Percentiles rank a stretch among this genome's conserved stretches.
phyloP scores from a whole-genome alignment of 2,329 filamentous ascomycete species.

The Tolypocladium guangdongense region DNA sequence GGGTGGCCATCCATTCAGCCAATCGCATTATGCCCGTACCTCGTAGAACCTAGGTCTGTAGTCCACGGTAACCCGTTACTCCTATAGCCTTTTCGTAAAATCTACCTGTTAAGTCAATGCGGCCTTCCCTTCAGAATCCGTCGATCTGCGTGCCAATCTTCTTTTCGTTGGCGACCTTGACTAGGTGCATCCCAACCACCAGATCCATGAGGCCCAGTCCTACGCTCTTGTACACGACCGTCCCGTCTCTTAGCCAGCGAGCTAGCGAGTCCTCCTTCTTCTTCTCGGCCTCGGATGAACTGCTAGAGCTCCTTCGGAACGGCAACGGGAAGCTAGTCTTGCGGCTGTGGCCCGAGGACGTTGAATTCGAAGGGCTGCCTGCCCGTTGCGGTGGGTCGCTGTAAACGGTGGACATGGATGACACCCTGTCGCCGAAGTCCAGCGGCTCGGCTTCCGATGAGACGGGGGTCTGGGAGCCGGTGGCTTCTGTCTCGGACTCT shows the following conservation, averaged over 20 bases:
- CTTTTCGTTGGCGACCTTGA: constrained; percentile 44
- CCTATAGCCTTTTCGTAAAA: background rate
- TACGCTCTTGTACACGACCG: constrained; percentile 59
- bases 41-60: background rate
- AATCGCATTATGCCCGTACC: too few species aligned
- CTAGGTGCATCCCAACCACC: constrained; percentile 46
- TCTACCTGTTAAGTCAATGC: too few species aligned
- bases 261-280: constrained; percentile 38
- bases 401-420: constrained; percentile 32
- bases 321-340: constrained; percentile 22
- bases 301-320: constrained; percentile 16
- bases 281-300: constrained; percentile 24
- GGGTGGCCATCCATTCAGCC: too few species aligned
- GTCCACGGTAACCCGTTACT: background rate
- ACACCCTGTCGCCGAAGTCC: constrained; percentile 19
- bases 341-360: constrained; percentile 14
- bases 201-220: constrained; percentile 58
- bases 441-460: constrained; percentile 10
- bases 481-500: constrained; percentile 25
- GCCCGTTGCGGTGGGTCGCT: constrained; percentile 15
- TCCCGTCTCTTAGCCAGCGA: constrained; percentile 48
- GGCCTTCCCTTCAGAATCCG: constrained; percentile 5
- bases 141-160: constrained; percentile 42
- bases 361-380: constrained; percentile 21
- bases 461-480: constrained; percentile 14